Conservation (phyloP, 139 green algal species). For the Haematococcus lacustris region DNA sequence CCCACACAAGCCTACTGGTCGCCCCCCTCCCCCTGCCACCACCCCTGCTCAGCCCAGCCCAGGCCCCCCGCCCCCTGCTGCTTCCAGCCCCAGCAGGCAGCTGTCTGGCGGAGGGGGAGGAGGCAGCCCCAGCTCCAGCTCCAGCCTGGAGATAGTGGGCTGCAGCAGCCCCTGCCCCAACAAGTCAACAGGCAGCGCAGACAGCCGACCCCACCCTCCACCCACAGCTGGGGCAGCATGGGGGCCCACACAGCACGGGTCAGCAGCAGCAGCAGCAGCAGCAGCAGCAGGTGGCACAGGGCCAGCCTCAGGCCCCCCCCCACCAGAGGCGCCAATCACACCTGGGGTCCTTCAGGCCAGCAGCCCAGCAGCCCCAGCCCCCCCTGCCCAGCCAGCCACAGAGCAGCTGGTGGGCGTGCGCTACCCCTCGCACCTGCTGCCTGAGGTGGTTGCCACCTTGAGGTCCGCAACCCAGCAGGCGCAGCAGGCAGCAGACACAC, state of each 20-base stretch:
- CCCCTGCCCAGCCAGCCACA: too few relatives aligned
- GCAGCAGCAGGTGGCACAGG: too few relatives aligned
- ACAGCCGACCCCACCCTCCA: not conserved
- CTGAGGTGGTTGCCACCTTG: slow-evolving; percentile 49
- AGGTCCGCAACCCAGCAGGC: not conserved
- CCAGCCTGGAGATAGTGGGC: not conserved
- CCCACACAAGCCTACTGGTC: not conserved
- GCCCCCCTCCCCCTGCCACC: not conserved
- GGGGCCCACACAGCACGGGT: too few relatives aligned
- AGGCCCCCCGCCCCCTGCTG: not conserved
- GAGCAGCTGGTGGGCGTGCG: slow-evolving; percentile 47
- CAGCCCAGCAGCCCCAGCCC: too few relatives aligned
- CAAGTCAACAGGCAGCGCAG: not conserved
- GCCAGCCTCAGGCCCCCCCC: too few relatives aligned
- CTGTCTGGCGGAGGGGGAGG: not conserved
- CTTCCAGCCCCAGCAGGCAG: not conserved
- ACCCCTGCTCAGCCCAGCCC: not conserved
- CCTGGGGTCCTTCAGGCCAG: too few relatives aligned
- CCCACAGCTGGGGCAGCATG: too few relatives aligned
- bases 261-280: too few relatives aligned
- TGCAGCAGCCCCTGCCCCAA: not conserved
- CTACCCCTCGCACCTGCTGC: slow-evolving; percentile 55
- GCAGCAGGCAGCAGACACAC: not conserved
- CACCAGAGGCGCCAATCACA: too few relatives aligned
- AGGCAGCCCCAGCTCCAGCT: not conserved